Evolutionary conservation across 441 rosid species (phyloP).

Genomic region (Pelargonium fulgidum): DNA sequence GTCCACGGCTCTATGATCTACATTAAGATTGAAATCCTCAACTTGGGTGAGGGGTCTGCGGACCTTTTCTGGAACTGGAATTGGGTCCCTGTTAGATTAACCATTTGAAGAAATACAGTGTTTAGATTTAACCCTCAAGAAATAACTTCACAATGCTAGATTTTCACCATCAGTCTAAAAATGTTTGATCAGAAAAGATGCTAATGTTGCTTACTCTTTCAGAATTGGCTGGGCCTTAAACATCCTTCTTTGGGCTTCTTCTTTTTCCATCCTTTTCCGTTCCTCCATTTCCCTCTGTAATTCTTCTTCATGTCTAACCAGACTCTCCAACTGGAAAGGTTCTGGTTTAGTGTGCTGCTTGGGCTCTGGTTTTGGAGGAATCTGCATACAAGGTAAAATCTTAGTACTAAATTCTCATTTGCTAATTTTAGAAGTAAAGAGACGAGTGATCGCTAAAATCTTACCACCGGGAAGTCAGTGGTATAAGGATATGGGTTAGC

Average conservation of each 20-base stretch:
- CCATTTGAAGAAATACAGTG: not conserved
- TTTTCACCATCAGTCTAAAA: no score
- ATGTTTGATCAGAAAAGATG: no score
- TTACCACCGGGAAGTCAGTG: constrained; percentile 94
- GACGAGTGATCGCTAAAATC: not conserved
- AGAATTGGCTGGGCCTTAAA: constrained; percentile 76
- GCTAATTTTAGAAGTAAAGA: not conserved
- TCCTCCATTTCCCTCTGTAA: constrained; percentile 76
- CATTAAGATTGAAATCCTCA: constrained; percentile 62
- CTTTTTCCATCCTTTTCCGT: constrained; percentile 57
- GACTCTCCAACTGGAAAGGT: constrained; percentile 87
- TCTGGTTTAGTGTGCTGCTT: constrained; percentile 74
- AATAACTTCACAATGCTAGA: no score
- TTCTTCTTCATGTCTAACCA: constrained; percentile 86
- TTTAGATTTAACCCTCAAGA: no score
- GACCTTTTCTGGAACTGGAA: constrained; percentile 78
- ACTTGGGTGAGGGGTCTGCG: constrained; percentile 83
- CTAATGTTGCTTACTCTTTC: constrained; percentile 47
- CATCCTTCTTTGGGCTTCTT: constrained; percentile 62
- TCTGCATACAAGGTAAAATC: constrained; percentile 22
- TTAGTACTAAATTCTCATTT: not conserved
- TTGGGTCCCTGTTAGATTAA: constrained; percentile 57
- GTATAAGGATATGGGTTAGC: constrained; percentile 92
- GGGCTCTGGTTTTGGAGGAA: constrained; percentile 85
- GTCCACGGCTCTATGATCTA: constrained; percentile 62